Evolutionary conservation across 1,284 basidiomycete genomes (phyloP), one percentile per base, ranked within the genome.

Genomic region (Hypsizygus ulmarius): DNA sequence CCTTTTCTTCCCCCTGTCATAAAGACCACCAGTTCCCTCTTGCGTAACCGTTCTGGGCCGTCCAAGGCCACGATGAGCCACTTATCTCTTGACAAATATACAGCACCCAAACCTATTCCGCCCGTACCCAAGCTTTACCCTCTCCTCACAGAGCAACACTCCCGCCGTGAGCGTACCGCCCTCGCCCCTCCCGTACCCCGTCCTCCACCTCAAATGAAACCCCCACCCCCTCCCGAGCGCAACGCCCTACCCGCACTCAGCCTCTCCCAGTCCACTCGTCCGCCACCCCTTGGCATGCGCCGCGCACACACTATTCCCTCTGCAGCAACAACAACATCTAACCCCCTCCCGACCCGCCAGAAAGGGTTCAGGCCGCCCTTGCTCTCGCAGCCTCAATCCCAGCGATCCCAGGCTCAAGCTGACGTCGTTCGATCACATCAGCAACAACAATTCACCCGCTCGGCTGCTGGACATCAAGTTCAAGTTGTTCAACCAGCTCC

Each of bases 251-350:
- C 50, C 33, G 35, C 42, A 8, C 54, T 51, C 12, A 37, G 39
- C 29, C 36, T 37, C 18, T 44, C 50, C 21, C 51, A 56, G 21
- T 36, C 55, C 12, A 39, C 49, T 3, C 58, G 59, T 15, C 59
- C 61, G 0, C 64, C 63, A 7, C 43, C 45, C 18, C 57, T 67
- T 5, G 64, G 65, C 18, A 67, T 67, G 64, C 63, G 64, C n/a
- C 59, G 65, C 12, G 56, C 55, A 1, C 56, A 55, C 30, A 59
- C 59, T 0, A 39, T 44, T 21, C 35, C 49, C 7, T 25, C 21
- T 7, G 7, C 21, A 25, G 7, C 21, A 25, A 29, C 47, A 14
- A 15, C 49, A 2, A 14, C 32, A 15, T 21, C 29, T 1, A 49
- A 52, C 10, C 14, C 37, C 7, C 53, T 63, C 27, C 65, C 62